Evolutionary conservation across 2,329 filamentous ascomycete genomes (phyloP).

Genomic region (Colletotrichum falcatum): DNA sequence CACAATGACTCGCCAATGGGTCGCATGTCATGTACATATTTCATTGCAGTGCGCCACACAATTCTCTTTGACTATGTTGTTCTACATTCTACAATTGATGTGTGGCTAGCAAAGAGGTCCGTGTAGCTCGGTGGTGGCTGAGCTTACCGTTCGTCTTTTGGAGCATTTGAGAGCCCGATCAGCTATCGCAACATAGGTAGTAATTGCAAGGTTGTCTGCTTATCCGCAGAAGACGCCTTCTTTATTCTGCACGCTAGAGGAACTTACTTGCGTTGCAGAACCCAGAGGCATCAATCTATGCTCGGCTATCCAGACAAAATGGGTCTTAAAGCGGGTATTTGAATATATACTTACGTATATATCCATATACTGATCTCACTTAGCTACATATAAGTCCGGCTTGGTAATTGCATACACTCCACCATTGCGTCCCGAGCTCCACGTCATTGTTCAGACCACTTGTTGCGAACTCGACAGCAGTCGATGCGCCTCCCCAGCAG

Average conservation of each 20-base stretch:
- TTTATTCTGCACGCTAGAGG: background rate
- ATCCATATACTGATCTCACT: background rate
- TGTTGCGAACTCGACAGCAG: background rate
- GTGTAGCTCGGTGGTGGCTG: background rate
- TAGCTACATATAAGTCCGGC: background rate
- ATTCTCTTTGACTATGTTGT: background rate
- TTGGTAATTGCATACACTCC: slow-evolving; percentile 19
- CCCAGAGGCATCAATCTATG: background rate
- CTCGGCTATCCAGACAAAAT: background rate
- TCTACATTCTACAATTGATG: background rate
- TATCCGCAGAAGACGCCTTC: background rate
- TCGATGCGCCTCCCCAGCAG: background rate
- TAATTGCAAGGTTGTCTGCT: background rate
- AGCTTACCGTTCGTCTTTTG: background rate
- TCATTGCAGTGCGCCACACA: background rate
- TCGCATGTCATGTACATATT: background rate
- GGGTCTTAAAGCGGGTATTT: background rate
- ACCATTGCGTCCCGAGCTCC: slow-evolving; percentile 18
- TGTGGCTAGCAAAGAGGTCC: slow-evolving; percentile 17
- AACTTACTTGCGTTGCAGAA: background rate
- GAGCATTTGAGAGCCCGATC: background rate
- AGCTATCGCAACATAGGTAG: background rate
- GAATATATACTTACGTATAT: no score
- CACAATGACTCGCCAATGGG: background rate
- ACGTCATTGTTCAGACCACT: slow-evolving; percentile 38